These are phyloP conservation scores for Dionaea muscipula DNA, from an alignment of 179 eudicot species.

Conservation along the genomic window DNA sequence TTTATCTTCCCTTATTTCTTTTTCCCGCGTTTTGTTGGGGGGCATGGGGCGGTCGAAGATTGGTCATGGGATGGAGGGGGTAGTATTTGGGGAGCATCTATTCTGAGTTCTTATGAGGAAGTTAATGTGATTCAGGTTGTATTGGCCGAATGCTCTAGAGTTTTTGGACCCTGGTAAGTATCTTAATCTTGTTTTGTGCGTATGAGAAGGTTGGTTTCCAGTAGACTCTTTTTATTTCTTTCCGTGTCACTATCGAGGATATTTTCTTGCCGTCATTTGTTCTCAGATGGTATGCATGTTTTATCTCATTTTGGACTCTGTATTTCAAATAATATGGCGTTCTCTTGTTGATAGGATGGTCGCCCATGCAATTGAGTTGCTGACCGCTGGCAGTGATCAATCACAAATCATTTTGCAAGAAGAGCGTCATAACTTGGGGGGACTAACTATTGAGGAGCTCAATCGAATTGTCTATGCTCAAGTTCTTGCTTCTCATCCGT, in stretches of 20 bases:
- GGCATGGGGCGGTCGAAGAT: not conserved
- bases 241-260: not conserved
- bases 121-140: conserved; percentile 53
- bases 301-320: not conserved
- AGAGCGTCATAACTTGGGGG: conserved; percentile 61
- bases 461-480: conserved; percentile 88
- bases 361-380: conserved; percentile 77
- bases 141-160: conserved; percentile 78
- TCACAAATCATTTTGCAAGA: conserved; percentile 65
- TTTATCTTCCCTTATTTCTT: not conserved
- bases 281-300: not conserved
- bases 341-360: conserved; percentile 56
- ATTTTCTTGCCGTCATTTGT: not conserved
- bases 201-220: not conserved
- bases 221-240: not conserved
- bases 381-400: conserved; percentile 69
- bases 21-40: not conserved
- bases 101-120: not conserved
- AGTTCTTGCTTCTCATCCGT: conserved; percentile 84
- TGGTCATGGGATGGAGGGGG: not conserved
- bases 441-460: conserved; percentile 86
- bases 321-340: not conserved
- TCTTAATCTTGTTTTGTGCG: not conserved
- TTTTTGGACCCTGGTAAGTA: conserved; percentile 94
- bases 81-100: not conserved